Evolutionary conservation across 2,329 filamentous ascomycete species (phyloP), one percentile per base, ranked within the genome.

Genomic region (Apiospora malaysiana): DNA sequence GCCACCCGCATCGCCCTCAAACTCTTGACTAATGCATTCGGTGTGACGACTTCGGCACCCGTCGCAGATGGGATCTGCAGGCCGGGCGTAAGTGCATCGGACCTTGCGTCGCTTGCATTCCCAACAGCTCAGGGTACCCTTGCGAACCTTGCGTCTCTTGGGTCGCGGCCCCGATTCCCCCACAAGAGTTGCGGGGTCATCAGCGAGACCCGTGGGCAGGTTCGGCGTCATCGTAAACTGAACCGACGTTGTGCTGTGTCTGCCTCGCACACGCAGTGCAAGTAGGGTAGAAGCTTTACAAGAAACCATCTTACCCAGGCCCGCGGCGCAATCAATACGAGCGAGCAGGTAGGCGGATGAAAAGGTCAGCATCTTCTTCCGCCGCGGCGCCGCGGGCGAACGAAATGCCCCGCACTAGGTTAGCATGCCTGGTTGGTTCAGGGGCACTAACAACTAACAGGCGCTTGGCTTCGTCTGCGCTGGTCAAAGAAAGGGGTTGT

Each of bases 111-210:
- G 82, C 77, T 87, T 87, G 81, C 88, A 90, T 73, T 89, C 87
- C 87, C 87, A 89, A 76, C 88, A 89, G 70, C 86, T 88, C 40
- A 79, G 81, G 0, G 88, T 89, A n/a, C 88, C 88, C 69, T 88
- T 89, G 27, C 86, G 84, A 27, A 87, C 32, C 71, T 83, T 87
- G 47, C 81, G 77, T 69, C 80, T 79, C 73, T 81, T 83, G 23
- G 72, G 51, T 43, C 1, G 27, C n/a, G 42, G 66, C 42, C 21
- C n/a, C 25, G 42, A 3, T 67, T 45, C 45, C n/a, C 14, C 27
- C 16, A 63, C 32, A 63, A 27, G 8, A 9, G 27, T 8, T 63
- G 32, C n/a, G 56, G 56, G 56, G 18, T 63, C 45, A 46, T 21
- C 43, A 42, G 4, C 40, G 10, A 16, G 14, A 6, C 5, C 47